Percentiles rank a stretch among this genome's conserved stretches.
These are phyloP conservation scores for Leccinum boreale DNA, from an alignment of 768 basidiomycete species.

Conservation along the genomic window DNA sequence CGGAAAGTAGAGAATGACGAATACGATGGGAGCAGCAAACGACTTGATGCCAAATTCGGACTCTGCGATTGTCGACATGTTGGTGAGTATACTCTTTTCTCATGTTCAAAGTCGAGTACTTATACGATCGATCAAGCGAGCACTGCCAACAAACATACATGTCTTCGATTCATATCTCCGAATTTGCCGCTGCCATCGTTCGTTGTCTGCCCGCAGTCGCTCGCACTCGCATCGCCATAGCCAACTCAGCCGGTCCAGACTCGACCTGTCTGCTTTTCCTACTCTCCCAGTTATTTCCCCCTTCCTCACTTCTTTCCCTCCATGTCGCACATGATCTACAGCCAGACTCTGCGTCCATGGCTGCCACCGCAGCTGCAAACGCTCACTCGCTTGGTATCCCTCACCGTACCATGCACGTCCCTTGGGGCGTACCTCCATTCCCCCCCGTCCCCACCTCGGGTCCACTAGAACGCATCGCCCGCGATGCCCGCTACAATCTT, in stretches of 20 bases:
- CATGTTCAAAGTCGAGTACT: not conserved
- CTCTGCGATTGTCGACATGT: constrained; percentile 4
- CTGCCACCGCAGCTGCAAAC: constrained; percentile 39
- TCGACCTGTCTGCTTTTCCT: constrained; percentile 78
- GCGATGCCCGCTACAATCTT: constrained; percentile 54
- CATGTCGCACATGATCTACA: constrained; percentile 75
- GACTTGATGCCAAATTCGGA: constrained; percentile 18
- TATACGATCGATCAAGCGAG: not conserved
- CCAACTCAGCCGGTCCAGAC: constrained; percentile 81
- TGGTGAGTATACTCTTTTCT: no score
- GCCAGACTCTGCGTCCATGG: constrained; percentile 52
- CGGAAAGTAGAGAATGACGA: constrained; percentile 23
- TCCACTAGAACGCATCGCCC: constrained; percentile 54
- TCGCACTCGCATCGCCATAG: constrained; percentile 43
- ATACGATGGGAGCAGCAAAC: constrained; percentile 26
- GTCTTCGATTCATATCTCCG: constrained; percentile 40
- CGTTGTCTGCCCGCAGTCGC: constrained; percentile 12
- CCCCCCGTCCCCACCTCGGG: constrained; percentile 43
- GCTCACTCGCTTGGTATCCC: constrained; percentile 44
- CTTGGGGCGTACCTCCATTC: constrained; percentile 56
- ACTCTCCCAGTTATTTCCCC: constrained; percentile 40
- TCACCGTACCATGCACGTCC: constrained; percentile 46
- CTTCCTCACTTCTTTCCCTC: constrained; percentile 47
- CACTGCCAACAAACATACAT: not conserved
- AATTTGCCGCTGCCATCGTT: constrained; percentile 47